phyloP scores from a whole-genome alignment of 257 asterid species.

The Fraxinus americana region DNA sequence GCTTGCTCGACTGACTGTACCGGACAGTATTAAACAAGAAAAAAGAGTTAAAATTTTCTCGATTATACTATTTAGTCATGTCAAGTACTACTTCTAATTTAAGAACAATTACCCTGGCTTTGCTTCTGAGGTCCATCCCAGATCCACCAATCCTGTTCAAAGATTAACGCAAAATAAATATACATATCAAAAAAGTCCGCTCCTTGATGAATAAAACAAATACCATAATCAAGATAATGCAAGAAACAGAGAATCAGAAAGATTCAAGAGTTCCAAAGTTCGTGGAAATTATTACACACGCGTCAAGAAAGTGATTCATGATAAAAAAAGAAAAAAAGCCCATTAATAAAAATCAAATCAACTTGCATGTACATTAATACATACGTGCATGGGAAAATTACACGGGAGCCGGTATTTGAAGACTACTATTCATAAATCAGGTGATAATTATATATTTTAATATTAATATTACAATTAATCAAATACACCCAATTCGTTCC shows the following conservation, averaged over 20 bases:
- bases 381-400: too few relatives aligned
- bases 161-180: neutral
- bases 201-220: neutral
- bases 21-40: neutral
- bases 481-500: too few relatives aligned
- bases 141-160: constrained; percentile 56
- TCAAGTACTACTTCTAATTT: neutral
- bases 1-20: too few relatives aligned
- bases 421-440: too few relatives aligned
- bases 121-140: constrained; percentile 56
- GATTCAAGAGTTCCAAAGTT: constrained; percentile 24
- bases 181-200: neutral
- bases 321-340: too few relatives aligned
- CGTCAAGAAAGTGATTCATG: too few relatives aligned
- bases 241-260: neutral
- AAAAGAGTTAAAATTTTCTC: neutral
- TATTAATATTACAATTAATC: too few relatives aligned
- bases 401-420: too few relatives aligned
- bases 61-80: neutral
- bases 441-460: too few relatives aligned
- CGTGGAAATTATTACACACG: constrained; percentile 10
- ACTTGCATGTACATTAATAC: too few relatives aligned
- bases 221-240: neutral
- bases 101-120: constrained; percentile 45
- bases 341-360: too few relatives aligned